Evolutionary conservation across 1,139 yeast genomes (phyloP).

Genomic region (Hyphopichia khmerensis): DNA sequence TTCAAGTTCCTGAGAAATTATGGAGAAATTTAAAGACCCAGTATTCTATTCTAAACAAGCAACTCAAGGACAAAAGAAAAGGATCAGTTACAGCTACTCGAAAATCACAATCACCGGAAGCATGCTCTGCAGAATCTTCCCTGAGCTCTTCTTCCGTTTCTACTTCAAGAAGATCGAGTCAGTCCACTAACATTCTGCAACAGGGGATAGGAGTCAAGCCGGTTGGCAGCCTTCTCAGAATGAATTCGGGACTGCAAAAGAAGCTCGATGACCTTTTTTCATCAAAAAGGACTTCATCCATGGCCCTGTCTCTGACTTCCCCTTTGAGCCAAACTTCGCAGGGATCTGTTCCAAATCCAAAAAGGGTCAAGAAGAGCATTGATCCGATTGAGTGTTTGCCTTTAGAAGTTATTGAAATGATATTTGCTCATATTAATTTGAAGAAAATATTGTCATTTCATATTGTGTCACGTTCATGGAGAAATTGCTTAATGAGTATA

Average conservation of each 20-base stretch:
- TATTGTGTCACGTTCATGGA: conserved; percentile 35
- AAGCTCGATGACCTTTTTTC: background rate
- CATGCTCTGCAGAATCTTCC: too few relatives aligned
- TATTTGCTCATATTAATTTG: conserved; percentile 24
- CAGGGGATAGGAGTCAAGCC: background rate
- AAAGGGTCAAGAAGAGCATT: conserved; percentile 5
- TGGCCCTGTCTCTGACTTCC: too few relatives aligned
- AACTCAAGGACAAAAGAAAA: conserved; percentile 16
- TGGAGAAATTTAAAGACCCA: conserved; percentile 23
- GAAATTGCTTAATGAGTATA: conserved; percentile 20
- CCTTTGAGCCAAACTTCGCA: background rate
- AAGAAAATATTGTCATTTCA: conserved; percentile 24
- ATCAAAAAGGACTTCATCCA: too few relatives aligned
- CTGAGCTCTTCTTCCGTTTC: background rate
- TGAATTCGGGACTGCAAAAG: background rate
- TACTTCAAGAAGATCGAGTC: background rate
- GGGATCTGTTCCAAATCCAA: background rate
- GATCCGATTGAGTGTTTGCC: conserved; percentile 35
- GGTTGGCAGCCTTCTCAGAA: background rate
- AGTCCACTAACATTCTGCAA: too few relatives aligned
- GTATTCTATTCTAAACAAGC: conserved; percentile 21
- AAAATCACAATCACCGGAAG: background rate
- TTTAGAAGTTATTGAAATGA: conserved; percentile 26
- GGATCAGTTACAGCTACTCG: too few relatives aligned
- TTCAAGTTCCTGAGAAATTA: conserved; percentile 27